Evolutionary conservation across 179 eudicot species (phyloP).

Genomic region (Carnegiea gigantea): DNA sequence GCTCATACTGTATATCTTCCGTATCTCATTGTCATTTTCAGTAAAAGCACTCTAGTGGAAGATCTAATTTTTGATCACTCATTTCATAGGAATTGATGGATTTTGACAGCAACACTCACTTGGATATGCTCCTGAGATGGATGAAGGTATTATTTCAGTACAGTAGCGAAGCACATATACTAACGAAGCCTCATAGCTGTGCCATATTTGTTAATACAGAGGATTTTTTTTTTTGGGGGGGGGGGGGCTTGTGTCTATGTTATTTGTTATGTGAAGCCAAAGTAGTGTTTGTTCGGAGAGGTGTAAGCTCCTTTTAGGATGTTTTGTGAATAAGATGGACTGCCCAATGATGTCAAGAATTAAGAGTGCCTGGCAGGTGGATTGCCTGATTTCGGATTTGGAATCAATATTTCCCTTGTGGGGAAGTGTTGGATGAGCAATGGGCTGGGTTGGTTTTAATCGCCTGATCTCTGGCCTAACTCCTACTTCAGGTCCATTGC

Average conservation of each 20-base stretch:
- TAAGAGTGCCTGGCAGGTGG: neutral
- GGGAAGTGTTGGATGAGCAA: neutral
- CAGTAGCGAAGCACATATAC: neutral
- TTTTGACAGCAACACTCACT: conserved; percentile 41
- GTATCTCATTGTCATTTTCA: neutral
- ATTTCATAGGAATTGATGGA: conserved; percentile 49
- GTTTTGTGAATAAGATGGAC: neutral
- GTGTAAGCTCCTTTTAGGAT: neutral
- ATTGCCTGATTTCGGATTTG: neutral
- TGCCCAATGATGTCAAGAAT: neutral
- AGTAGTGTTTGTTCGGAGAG: neutral
- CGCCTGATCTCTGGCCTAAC: neutral
- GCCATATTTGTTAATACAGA: neutral
- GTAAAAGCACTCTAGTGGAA: conserved; percentile 6
- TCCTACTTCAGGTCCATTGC: neutral
- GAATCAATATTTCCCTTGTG: neutral
- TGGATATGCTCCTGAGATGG: conserved; percentile 90
- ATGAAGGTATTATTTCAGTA: conserved; percentile 61
- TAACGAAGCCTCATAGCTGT: neutral
- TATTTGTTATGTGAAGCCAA: neutral
- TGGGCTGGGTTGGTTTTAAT: neutral
- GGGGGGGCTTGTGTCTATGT: neutral
- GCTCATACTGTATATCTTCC: conserved; percentile 44
- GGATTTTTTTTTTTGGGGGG: neutral
- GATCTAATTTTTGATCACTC: conserved; percentile 15